These are phyloP conservation scores for Usnea hakonensis DNA, from an alignment of 495 filamentous ascomycete genomes.

Conservation along the genomic window DNA sequence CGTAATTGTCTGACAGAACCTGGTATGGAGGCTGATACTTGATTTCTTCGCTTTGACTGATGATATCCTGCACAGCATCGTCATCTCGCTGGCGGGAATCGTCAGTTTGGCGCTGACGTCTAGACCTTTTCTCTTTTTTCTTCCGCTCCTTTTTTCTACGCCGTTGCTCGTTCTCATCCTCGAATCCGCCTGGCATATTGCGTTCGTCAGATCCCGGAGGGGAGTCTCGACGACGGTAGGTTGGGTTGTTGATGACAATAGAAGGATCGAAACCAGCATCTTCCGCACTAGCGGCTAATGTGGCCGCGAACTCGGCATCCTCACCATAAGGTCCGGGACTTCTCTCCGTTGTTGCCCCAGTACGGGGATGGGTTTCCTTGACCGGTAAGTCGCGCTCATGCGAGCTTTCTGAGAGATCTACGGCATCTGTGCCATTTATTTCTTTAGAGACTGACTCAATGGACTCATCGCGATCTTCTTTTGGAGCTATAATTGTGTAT, in stretches of 20 bases:
- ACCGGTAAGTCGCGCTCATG: background rate
- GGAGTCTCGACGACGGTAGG: slow-evolving; percentile 54
- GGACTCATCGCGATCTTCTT: slow-evolving; percentile 29
- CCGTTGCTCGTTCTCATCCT: slow-evolving; percentile 21
- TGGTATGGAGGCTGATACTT: background rate
- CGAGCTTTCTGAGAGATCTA: background rate
- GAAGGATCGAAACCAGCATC: slow-evolving; percentile 64
- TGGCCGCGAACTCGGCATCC: slow-evolving; percentile 62
- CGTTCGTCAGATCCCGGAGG: slow-evolving; percentile 52
- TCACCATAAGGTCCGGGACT: slow-evolving; percentile 35
- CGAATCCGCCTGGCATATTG: slow-evolving; percentile 39
- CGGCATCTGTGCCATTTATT: background rate
- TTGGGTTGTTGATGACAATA: slow-evolving; percentile 58
- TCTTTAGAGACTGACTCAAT: background rate
- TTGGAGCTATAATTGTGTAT: slow-evolving; percentile 49
- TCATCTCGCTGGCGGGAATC: slow-evolving; percentile 15
- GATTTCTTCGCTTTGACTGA: slow-evolving; percentile 16
- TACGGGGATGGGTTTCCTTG: background rate
- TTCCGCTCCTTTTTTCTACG: slow-evolving; percentile 12
- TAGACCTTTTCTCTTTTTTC: slow-evolving; percentile 10
- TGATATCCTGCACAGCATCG: slow-evolving; percentile 18
- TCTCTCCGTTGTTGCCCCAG: slow-evolving; percentile 11
- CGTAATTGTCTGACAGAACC: background rate
- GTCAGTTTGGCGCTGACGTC: slow-evolving; percentile 10
- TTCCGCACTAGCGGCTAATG: slow-evolving; percentile 59